Evolutionary conservation across 768 basidiomycete species (phyloP), one percentile per base, ranked within the genome.

Genomic region (Pilatotrama ljubarskyi): DNA sequence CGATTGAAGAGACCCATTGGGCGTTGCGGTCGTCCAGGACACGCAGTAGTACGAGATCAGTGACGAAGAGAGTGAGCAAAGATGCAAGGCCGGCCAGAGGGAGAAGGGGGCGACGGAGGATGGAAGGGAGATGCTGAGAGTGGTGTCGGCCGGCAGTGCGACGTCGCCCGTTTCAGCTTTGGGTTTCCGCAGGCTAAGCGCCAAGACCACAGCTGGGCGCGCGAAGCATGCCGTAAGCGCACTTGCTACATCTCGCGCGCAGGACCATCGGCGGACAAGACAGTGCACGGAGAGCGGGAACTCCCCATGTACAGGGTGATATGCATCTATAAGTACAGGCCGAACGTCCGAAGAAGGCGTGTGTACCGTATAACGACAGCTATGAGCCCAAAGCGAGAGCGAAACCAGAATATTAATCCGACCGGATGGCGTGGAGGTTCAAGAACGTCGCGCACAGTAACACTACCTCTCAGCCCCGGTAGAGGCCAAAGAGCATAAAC

Each of bases 401-500:
- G 10, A 10, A 32, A 32, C 10, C 29, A 10, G 29, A 32, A 32
- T 32, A 32, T 10, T 22, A 10, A 13, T 35, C n/a, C n/a, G 26
- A 11, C 13, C n/a, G n/a, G n/a, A n/a, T n/a, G n/a, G n/a, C n/a
- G n/a, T n/a, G n/a, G n/a, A n/a, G n/a, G n/a, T n/a, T n/a, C n/a
- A n/a, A n/a, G n/a, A n/a, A n/a, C n/a, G n/a, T n/a, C n/a, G n/a
- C n/a, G n/a, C n/a, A n/a, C n/a, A n/a, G n/a, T n/a, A 14, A 29
- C 22, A 38, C 15, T 15, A 4, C 5, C 35, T 20, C n/a, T 63
- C 43, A 70, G 2, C 69, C 66, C 44, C 69, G 54, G 58, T 75
- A 74, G 15, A 64, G 63, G 55, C 64, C 58, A 64, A 72, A 70
- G n/a, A 74, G 57, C 20, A 70, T 61, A 29, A 69, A 64, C 5